phyloP scores from a whole-genome alignment of 2,329 filamentous ascomycete genomes.

The Cordyceps farinosa region DNA sequence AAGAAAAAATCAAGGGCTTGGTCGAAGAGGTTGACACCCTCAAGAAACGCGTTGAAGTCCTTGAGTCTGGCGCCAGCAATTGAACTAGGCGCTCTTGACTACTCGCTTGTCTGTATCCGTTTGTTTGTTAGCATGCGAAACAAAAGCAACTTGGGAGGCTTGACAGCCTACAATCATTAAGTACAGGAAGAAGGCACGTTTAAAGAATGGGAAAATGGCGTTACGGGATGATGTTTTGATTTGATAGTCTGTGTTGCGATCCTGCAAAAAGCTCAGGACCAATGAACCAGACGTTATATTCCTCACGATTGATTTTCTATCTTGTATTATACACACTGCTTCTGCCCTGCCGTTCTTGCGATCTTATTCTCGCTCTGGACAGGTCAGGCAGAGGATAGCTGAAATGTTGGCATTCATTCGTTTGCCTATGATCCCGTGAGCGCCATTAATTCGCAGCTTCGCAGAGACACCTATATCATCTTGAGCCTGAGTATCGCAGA shows the following conservation, averaged over 20 bases:
- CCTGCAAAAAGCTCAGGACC: neutral
- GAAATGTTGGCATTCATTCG: neutral
- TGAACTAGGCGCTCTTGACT: neutral
- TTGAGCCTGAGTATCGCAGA: too few relatives aligned
- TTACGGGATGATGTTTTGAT: conserved; percentile 14
- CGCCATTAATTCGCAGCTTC: neutral
- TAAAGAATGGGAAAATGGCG: conserved; percentile 15
- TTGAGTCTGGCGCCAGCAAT: conserved; percentile 23
- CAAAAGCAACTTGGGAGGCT: neutral
- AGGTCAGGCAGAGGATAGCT: neutral
- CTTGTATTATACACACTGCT: conserved; percentile 8
- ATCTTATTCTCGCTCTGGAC: neutral
- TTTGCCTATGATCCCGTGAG: neutral
- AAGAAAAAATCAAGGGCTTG: conserved; percentile 47
- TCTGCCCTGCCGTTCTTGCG: neutral
- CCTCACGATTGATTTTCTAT: neutral
- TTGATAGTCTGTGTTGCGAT: conserved; percentile 1
- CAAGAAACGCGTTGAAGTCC: conserved; percentile 33
- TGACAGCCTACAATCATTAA: neutral
- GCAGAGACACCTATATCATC: too few relatives aligned
- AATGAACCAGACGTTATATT: neutral
- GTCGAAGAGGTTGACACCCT: conserved; percentile 33
- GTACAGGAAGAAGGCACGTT: neutral
- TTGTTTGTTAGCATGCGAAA: neutral
- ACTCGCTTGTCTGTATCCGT: neutral